These are phyloP conservation scores for Epithele typhae DNA, from an alignment of 768 basidiomycete species.

Conservation along the genomic window DNA sequence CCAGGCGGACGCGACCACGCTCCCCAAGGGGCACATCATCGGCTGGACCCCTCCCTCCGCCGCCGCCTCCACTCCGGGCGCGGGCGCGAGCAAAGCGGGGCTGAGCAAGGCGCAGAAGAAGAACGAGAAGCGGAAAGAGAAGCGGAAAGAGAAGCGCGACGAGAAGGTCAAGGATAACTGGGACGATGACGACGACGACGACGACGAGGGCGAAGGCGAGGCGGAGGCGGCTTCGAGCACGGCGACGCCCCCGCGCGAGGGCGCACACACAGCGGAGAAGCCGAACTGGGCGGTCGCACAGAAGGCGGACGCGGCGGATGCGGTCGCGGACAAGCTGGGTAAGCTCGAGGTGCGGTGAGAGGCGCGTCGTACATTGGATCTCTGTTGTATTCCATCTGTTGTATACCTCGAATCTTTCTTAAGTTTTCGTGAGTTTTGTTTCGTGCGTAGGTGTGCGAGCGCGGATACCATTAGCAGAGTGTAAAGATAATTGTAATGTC, in stretches of 20 bases:
- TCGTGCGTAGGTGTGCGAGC: conserved; percentile 14
- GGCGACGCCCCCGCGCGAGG: conserved; percentile 7
- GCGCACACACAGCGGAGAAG: conserved; percentile 24
- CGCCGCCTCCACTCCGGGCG: conserved; percentile 28
- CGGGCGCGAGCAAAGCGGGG: conserved; percentile 29
- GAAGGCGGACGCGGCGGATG: conserved; percentile 27
- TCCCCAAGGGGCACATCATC: conserved; percentile 78
- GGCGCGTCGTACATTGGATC: conserved; percentile 1
- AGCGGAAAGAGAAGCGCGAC: conserved; percentile 49
- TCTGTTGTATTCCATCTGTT: neutral
- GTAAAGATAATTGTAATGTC: conserved; percentile 3
- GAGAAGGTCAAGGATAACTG: conserved; percentile 67
- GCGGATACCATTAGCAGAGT: conserved; percentile 7
- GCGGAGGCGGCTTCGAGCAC: neutral
- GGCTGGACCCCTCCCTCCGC: conserved; percentile 68
- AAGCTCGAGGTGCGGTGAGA: conserved; percentile 53
- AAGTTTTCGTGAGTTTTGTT: conserved; percentile 9
- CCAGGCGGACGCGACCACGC: conserved; percentile 56
- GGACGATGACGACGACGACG: conserved; percentile 68
- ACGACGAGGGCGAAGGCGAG: conserved; percentile 21
- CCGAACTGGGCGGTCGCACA: conserved; percentile 19
- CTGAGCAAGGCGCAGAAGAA: conserved; percentile 57
- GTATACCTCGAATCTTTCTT: no score
- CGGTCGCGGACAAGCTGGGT: conserved; percentile 46
- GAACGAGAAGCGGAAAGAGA: conserved; percentile 78